Evolutionary conservation across 106 monocot genomes (phyloP), one percentile per base, ranked within the genome.

Genomic region (Platanthera guangdongensis): DNA sequence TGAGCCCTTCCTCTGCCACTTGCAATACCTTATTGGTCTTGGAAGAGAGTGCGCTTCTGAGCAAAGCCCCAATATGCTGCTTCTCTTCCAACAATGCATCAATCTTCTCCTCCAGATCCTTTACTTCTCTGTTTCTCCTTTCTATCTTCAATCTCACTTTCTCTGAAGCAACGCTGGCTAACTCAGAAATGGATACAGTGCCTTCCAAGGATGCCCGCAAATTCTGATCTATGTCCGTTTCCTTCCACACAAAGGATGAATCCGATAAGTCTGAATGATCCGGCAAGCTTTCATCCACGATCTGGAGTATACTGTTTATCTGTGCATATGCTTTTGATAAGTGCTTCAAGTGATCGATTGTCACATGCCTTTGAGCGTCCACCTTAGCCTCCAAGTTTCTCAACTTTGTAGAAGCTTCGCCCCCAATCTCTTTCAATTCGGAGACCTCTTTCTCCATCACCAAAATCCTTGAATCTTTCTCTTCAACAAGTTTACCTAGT

Each of bases 51-150:
- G 92, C 91, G 80, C 90, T 92, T 69, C 99, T 86, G 49, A 99
- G 88, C 79, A 99, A 82, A 8, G 83, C 84, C 39, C 94, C 94
- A 71, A 99, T 88, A 78, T 94, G 91, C 54, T 92, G 83, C 73
- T 99, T 99, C 82, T 99, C 91, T 48, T 18, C 92, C 73, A 94
- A 8, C 51, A 99, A 78, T 47, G 49, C 84, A 57, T 59, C 72
- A 12, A 99, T 71, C 75, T 74, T 88, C 55, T 87, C 92, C 48
- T 80, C 81, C 75, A 92, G 57, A 14, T 39, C 18, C 10, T 81
- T 71, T 15, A 82, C 83, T 70, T 90, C 79, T 50, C 75, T 68
- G 4, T 48, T 77, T 74, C 64, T 88, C 70, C 82, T 78, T 47
- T 86, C 86, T 39, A 94, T 68, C 52, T 73, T 21, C 19, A 77